Percentiles rank a stretch among this genome's conserved stretches.
phyloP scores from a whole-genome alignment of 768 basidiomycete genomes.

The Arthromyces matolae region DNA sequence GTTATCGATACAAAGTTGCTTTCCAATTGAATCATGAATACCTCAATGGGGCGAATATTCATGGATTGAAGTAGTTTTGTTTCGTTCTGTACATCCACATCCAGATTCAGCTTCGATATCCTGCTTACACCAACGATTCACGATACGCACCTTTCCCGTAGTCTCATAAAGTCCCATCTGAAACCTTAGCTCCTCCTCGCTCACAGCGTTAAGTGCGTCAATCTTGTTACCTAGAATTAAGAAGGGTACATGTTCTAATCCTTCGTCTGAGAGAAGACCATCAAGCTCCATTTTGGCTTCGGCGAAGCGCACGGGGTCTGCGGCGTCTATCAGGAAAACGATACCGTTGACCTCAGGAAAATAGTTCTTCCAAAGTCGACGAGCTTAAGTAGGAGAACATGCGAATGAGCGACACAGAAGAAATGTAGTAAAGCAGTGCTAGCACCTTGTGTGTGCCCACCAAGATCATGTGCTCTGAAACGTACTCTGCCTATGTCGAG shows the following conservation, averaged over 20 bases:
- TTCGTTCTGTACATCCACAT: no score
- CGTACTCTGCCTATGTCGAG: slow-evolving; percentile 98
- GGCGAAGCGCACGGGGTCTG: slow-evolving; percentile 91
- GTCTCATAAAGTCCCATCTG: slow-evolving; percentile 97
- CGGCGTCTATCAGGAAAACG: slow-evolving; percentile 95
- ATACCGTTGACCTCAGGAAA: slow-evolving; percentile 99
- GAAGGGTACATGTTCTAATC: slow-evolving; percentile 94
- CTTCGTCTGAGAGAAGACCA: slow-evolving; percentile 91
- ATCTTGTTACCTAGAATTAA: slow-evolving; percentile 99
- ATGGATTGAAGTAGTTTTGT: no score
- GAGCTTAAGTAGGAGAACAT: slow-evolving; percentile 45
- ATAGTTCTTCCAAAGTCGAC: slow-evolving; percentile 98
- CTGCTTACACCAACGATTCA: no score
- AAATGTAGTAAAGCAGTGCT: neutral
- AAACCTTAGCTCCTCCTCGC: slow-evolving; percentile 95
- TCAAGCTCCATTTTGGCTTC: slow-evolving; percentile 98
- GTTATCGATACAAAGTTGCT: slow-evolving; percentile 60
- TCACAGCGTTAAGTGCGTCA: slow-evolving; percentile 92
- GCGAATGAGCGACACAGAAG: neutral
- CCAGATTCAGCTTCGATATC: no score
- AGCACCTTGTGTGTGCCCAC: slow-evolving; percentile 93
- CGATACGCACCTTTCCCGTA: slow-evolving; percentile 84
- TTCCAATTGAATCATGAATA: slow-evolving; percentile 70
- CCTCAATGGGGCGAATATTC: slow-evolving; percentile 97
- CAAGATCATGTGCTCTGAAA: slow-evolving; percentile 97